Evolutionary conservation across 108 stramenopile species (phyloP), one percentile per base, ranked within the genome.

Genomic region (Cyclotella cryptica): DNA sequence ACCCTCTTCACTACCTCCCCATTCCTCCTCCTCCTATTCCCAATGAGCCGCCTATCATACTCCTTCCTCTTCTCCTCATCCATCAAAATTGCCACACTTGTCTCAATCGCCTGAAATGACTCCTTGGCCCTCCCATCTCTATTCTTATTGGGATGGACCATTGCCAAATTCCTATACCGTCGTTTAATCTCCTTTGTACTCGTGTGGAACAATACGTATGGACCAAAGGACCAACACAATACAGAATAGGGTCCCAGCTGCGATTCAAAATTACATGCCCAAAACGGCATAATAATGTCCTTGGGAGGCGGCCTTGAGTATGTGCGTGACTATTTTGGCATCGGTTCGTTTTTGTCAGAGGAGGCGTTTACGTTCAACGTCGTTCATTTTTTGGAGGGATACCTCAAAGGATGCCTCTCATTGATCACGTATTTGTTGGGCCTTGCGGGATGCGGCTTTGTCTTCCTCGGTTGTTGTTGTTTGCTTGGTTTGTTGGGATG

Each of bases 51-150:
- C 46, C 64, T 69, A 77, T 96, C 95, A 54, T 93, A 96, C 13
- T 83, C 79, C 47, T 76, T 43, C 52, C 90, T 81, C 45, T 70
- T 55, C 9, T 73, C 52, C 11, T 81, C 80, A 66, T 94, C 90
- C 17, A 84, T 82, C 42, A 96, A 70, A 28, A 94, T 75, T n/a
- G 81, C 76, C 6, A 90, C 89, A n/a, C 88, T 80, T 28, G 85
- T 63, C 60, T 96, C 90, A 30, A 94, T 54, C 4, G 88, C 91
- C 67, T 89, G 77, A 81, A 96, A 96, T 22, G 95, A 93, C 61
- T 94, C 89, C 44, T 92, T 79, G 18, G 95, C 95, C 51, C 92
- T 60, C 9, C 88, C 90, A 81, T 96, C 93, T 21, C 69, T 79
- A 51, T 86, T 86, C 63, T 86, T 86, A 57, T 86, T 82, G 0